Base-by-base conservation (phyloP, 306 rosid species). In the Quillaja saponaria region DNA sequence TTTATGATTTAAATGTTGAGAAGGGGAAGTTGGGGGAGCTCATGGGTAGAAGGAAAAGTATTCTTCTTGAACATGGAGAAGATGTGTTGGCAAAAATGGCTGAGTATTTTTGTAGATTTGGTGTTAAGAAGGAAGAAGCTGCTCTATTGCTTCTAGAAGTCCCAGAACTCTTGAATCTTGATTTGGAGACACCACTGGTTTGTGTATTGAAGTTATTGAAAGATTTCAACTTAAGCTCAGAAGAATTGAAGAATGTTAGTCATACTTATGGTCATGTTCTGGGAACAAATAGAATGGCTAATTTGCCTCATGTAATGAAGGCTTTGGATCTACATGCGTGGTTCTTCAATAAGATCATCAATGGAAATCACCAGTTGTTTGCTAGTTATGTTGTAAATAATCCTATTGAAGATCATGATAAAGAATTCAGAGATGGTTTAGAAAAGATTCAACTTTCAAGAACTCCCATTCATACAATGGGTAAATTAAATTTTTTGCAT, bases 291-390 rank as follows among this genome's bases (percentile, higher is more conserved):
- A 74, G 61, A 47, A 81, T 83, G 87, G 79, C 61, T 45, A 83
- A 89, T 78, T 55, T 89, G 65, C 96, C 96, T 44, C 56, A 75
- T 71, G 66, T 78, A 34, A 73, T 84, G 85, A 89, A 71, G 63
- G 90, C 90, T 68, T 68, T 89, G 82, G 66, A 81, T 80, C 80
- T 89, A 50, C 75, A 71, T 21, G 80, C 75, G 52, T 89, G 96
- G 90, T 85, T 84, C 66, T 77, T 87, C 25, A 16, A 70, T 51
- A 84, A 72, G 74, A 61, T 87, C 25, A 81, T 73, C 62, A 73
- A 67, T 52, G 86, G 85, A 15, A 70, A 79, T 64, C 72, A 78
- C 72, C 56, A 52, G 13, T 81, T 80, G 73, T 71, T 90, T 18
- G 77, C 71, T 41, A 67, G 51, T 63, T 83, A 71, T 68, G 55